Percentiles rank a stretch among this genome's conserved stretches.
Evolutionary conservation across 805 yeast genomes (phyloP).

Genomic region (Ogataea naganishii): DNA sequence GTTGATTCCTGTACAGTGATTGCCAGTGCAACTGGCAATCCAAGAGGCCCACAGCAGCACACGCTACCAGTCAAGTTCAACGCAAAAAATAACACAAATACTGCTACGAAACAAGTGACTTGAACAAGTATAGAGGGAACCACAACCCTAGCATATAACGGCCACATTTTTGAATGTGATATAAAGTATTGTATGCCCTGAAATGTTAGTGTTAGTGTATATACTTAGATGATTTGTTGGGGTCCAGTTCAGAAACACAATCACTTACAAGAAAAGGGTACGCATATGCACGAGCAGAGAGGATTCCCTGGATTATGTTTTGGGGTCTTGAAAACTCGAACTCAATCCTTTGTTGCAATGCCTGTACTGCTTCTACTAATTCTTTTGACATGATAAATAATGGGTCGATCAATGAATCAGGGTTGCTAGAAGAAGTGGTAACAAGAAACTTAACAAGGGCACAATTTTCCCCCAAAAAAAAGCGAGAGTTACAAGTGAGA

Average conservation of each 20-base stretch:
- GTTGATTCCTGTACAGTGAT: constrained; percentile 19
- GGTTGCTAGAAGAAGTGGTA: too few species aligned
- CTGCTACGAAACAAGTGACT: constrained; percentile 9
- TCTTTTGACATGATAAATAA: too few species aligned
- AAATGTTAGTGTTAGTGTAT: constrained; percentile 8
- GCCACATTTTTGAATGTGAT: constrained; percentile 17
- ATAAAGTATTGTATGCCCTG: constrained; percentile 19
- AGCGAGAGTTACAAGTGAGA: too few species aligned
- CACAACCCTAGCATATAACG: constrained; percentile 13
- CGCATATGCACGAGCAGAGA: neutral
- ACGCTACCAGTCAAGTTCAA: constrained; percentile 13
- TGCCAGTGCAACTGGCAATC: constrained; percentile 14
- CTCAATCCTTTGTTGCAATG: neutral
- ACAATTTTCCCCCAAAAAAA: too few species aligned
- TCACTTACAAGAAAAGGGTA: constrained; percentile 1
- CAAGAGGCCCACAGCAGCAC: constrained; percentile 19
- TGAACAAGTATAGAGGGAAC: constrained; percentile 15
- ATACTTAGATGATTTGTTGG: neutral
- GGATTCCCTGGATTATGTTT: neutral
- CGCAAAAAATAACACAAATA: constrained; percentile 14
- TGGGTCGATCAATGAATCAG: too few species aligned
- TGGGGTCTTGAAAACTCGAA: neutral
- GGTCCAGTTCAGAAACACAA: neutral
- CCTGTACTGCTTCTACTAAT: neutral
- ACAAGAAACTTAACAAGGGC: too few species aligned